A percentile compares a stretch with the other conserved stretches of the same genome.
These are phyloP conservation scores for Theileria parva DNA, from an alignment of 169 alveolate species.

Conservation along the genomic window DNA sequence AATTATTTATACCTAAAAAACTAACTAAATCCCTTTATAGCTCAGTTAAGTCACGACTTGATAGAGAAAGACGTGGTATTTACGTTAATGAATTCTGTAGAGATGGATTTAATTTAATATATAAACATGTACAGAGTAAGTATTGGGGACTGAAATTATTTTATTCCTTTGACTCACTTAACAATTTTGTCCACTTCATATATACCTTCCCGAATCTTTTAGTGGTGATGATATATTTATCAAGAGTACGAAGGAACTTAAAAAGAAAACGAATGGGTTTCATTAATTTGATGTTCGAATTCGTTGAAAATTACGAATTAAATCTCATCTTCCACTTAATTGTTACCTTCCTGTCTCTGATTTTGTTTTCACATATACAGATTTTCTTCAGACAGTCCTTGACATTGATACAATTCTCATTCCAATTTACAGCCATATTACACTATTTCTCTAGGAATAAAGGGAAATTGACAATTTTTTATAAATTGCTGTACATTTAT, in stretches of 20 bases:
- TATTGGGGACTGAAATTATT: conserved; percentile 73
- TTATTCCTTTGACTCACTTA: conserved; percentile 16
- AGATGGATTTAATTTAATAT: conserved; percentile 50
- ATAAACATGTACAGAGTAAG: conserved; percentile 65
- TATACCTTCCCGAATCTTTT: not conserved
- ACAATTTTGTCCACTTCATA: not conserved
- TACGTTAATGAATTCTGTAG: not conserved
- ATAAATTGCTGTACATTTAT: not conserved
- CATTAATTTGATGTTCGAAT: not conserved
- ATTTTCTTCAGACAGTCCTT: conserved; percentile 53
- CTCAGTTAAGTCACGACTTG: not conserved
- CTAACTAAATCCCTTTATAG: not conserved
- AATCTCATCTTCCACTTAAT: conserved; percentile 34
- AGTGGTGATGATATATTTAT: not conserved
- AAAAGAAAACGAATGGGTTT: not conserved
- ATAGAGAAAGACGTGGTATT: not conserved
- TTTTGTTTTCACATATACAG: conserved; percentile 43
- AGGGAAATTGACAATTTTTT: not conserved
- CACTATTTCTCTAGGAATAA: conserved; percentile 10
- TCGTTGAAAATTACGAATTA: conserved; percentile 1
- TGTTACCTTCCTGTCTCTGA: conserved; percentile 21
- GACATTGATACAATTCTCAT: conserved; percentile 20
- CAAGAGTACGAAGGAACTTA: not conserved
- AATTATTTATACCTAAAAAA: not conserved
- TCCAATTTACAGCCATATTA: conserved; percentile 17